phyloP scores from a whole-genome alignment of 73 alveolate species.

The Tetrahymena borealis region DNA sequence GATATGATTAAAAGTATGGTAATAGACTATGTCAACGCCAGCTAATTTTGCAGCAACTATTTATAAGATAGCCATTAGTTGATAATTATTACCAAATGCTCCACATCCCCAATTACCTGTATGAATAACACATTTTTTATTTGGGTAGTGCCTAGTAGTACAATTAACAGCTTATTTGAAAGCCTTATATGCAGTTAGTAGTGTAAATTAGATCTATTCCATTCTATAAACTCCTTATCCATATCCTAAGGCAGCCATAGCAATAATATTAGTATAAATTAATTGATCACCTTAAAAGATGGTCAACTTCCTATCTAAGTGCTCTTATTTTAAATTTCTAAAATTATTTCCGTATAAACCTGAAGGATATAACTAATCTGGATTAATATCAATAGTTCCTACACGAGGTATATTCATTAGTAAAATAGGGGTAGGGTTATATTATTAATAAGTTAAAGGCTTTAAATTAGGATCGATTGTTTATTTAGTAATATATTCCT shows the following conservation, averaged over 20 bases:
- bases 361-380: background rate
- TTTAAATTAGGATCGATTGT: background rate
- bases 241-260: background rate
- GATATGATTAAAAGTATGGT: background rate
- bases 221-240: background rate
- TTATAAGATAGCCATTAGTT: background rate
- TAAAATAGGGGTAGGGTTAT: background rate
- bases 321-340: background rate
- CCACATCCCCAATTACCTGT: conserved; percentile 1
- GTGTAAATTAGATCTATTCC: background rate
- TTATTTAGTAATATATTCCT: background rate
- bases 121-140: background rate
- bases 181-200: background rate
- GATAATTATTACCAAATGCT: background rate
- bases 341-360: background rate
- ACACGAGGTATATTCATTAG: background rate
- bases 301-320: background rate
- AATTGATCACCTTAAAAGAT: background rate
- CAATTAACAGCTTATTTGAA: background rate
- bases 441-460: background rate
- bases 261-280: background rate
- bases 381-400: background rate
- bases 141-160: background rate
- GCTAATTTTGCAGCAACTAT: background rate
- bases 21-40: background rate